Evolutionary conservation across 495 filamentous ascomycete species (phyloP).

Genomic region (Echria macrotheca): DNA sequence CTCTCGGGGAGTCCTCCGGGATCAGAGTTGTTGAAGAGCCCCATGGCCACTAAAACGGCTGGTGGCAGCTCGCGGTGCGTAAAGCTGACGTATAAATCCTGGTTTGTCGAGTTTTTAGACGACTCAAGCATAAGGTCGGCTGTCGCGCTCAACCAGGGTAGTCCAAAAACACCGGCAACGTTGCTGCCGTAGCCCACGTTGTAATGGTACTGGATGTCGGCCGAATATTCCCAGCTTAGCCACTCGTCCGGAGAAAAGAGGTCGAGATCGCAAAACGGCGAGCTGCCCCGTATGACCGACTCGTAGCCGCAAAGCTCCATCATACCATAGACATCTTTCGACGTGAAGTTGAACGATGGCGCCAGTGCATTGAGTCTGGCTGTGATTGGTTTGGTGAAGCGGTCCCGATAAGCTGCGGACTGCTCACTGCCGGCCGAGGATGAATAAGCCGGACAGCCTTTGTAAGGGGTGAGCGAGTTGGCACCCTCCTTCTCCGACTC

Average conservation of each 20-base stretch:
- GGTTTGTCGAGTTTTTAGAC: conserved; percentile 16
- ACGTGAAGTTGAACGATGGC: conserved; percentile 43
- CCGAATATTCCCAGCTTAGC: conserved; percentile 45
- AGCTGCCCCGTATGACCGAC: conserved; percentile 42
- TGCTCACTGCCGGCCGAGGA: conserved; percentile 41
- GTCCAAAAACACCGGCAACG: conserved; percentile 37
- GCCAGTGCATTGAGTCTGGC: conserved; percentile 36
- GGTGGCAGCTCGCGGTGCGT: conserved; percentile 47
- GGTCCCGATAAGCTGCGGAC: conserved; percentile 31
- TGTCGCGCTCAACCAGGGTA: conserved; percentile 45
- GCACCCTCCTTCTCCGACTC: conserved; percentile 37
- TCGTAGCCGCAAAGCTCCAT: conserved; percentile 48
- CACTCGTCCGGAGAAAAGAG: conserved; percentile 45
- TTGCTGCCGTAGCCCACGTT: conserved; percentile 44
- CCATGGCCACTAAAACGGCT: conserved; percentile 43
- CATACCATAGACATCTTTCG: conserved; percentile 45
- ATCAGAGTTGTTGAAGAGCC: conserved; percentile 46
- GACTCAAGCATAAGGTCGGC: conserved; percentile 27
- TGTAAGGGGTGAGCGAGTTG: conserved; percentile 44
- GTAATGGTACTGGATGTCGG: conserved; percentile 44
- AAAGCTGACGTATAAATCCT: conserved; percentile 46
- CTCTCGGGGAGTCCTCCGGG: conserved; percentile 28
- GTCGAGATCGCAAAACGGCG: conserved; percentile 39
- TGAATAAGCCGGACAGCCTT: conserved; percentile 43
- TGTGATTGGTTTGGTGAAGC: conserved; percentile 40